Evolutionary conservation across 1,284 basidiomycete genomes (phyloP).

Genomic region (Ustilago shanxiensis): DNA sequence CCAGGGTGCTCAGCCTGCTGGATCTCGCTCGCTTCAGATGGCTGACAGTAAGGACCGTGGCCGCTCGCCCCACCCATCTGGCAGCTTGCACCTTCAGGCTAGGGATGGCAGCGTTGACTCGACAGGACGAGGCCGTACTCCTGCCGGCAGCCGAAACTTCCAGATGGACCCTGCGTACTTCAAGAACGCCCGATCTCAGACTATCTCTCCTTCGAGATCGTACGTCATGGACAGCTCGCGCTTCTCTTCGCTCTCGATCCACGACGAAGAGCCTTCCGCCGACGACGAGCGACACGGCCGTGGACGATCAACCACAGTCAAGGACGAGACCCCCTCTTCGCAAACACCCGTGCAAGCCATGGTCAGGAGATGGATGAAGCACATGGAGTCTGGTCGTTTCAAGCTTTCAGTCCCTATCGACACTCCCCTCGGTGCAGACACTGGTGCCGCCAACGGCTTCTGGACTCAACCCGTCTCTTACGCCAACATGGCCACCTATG

Average conservation of each 20-base stretch:
- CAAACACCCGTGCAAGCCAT: constrained; percentile 74
- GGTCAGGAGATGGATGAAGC: constrained; percentile 80
- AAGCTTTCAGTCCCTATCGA: constrained; percentile 79
- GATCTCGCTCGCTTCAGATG: constrained; percentile 51
- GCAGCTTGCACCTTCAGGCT: constrained; percentile 46
- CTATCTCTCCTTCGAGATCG: constrained; percentile 58
- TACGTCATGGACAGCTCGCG: constrained; percentile 62
- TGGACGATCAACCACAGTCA: constrained; percentile 49
- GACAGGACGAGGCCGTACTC: constrained; percentile 41
- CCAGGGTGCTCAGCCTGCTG: constrained; percentile 20
- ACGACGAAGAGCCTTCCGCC: constrained; percentile 36
- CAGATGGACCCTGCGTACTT: constrained; percentile 65
- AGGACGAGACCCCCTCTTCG: constrained; percentile 48
- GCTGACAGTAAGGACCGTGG: constrained; percentile 38
- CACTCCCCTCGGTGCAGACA: constrained; percentile 75
- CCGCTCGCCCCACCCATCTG: constrained; percentile 49
- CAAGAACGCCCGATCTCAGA: constrained; percentile 52
- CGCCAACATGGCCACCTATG: constrained; percentile 68
- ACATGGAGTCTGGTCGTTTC: constrained; percentile 81
- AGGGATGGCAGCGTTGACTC: constrained; percentile 57
- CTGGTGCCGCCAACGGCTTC: constrained; percentile 53
- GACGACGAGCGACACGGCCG: constrained; percentile 41
- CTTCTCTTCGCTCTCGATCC: constrained; percentile 54
- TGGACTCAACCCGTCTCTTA: constrained; percentile 63
- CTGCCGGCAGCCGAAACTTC: constrained; percentile 49